Evolutionary conservation across 306 rosid species (phyloP).

Genomic region (Rosa multiflora): DNA sequence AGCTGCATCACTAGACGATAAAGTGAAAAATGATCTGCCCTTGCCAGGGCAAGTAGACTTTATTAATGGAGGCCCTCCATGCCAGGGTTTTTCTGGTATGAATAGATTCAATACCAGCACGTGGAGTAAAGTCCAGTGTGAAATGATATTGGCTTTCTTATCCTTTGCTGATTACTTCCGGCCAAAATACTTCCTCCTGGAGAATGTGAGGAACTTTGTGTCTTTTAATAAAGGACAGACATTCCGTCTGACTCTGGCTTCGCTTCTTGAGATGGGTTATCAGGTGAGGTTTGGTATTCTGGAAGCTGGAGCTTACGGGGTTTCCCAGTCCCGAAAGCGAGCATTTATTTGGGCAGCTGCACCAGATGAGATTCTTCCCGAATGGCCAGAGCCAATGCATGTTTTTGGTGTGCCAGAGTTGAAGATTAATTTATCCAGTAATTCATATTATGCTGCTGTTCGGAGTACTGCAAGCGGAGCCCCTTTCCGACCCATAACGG

Average conservation of each 20-base stretch:
- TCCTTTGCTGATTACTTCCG: constrained; percentile 96
- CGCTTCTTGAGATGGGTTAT: constrained; percentile 98
- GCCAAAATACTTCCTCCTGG: constrained; percentile 88
- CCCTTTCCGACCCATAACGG: constrained; percentile 92
- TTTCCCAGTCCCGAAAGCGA: constrained; percentile 93
- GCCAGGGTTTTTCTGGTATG: constrained; percentile 99
- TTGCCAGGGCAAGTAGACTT: constrained; percentile 95
- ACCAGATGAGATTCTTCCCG: constrained; percentile 85
- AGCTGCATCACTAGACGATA: constrained; percentile 58
- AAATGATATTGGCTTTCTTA: constrained; percentile 92
- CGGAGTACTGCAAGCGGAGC: constrained; percentile 88
- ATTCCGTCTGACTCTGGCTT: constrained; percentile 79
- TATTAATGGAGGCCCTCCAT: constrained; percentile 98
- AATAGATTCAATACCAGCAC: constrained; percentile 84
- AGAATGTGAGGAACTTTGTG: constrained; percentile 94
- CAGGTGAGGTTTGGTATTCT: constrained; percentile 98
- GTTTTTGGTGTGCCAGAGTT: constrained; percentile 85
- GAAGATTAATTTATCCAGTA: constrained; percentile 55
- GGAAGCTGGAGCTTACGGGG: constrained; percentile 96
- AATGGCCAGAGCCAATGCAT: constrained; percentile 99
- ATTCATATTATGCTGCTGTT: constrained; percentile 76
- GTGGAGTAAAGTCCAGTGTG: constrained; percentile 99
- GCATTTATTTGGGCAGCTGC: constrained; percentile 99
- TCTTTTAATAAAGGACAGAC: constrained; percentile 96
- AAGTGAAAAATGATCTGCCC: constrained; percentile 57